Evolutionary conservation across 139 green algal genomes (phyloP).

Genomic region (Picochlorum sp.): DNA sequence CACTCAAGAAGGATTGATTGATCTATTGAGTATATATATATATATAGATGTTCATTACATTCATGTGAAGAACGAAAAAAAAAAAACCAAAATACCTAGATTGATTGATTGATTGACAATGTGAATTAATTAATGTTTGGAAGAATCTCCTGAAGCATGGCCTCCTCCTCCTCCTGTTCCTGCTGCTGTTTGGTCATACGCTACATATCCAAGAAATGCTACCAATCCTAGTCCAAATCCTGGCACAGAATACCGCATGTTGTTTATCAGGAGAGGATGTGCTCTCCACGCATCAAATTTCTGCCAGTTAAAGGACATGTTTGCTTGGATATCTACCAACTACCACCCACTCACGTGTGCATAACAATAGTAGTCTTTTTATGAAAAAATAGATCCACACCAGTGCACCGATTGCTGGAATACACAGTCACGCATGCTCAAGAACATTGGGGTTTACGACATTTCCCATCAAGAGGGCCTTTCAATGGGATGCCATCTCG

Average conservation of each 20-base stretch:
- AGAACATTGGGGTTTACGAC: too few relatives aligned
- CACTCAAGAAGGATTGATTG: conserved; percentile 84
- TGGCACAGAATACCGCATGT: conserved; percentile 28
- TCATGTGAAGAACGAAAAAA: too few relatives aligned
- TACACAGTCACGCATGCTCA: background rate
- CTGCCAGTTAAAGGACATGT: conserved; percentile 24
- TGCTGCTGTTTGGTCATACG: conserved; percentile 36
- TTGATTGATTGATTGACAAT: too few relatives aligned
- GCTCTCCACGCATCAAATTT: conserved; percentile 21
- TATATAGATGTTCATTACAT: too few relatives aligned
- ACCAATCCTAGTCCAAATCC: conserved; percentile 29
- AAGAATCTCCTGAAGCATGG: background rate
- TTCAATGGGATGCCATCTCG: too few relatives aligned
- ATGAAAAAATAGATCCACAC: background rate
- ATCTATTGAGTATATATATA: too few relatives aligned
- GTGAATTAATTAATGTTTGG: too few relatives aligned
- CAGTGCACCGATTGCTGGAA: background rate
- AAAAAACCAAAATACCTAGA: too few relatives aligned
- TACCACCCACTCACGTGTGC: too few relatives aligned
- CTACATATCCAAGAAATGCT: conserved; percentile 38
- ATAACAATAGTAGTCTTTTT: background rate
- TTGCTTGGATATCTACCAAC: background rate
- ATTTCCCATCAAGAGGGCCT: too few relatives aligned
- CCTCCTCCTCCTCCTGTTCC: background rate
- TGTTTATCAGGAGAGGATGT: conserved; percentile 41